A percentile compares a stretch with the other conserved stretches of the same genome.
These are phyloP conservation scores for Oemleria cerasiformis DNA, from an alignment of 306 rosid genomes.

Conservation along the genomic window DNA sequence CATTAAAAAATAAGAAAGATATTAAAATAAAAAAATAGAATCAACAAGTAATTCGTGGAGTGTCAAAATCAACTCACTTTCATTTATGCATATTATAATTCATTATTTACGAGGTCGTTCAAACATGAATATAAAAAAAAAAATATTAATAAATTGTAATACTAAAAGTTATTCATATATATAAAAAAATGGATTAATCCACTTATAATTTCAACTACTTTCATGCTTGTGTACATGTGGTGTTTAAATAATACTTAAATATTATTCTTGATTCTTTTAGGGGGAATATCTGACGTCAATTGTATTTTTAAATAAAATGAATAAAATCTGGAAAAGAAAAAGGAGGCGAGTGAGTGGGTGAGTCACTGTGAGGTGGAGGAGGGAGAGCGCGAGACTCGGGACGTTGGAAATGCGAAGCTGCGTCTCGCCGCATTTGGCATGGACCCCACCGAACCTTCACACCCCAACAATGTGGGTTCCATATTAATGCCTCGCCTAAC, in stretches of 20 bases:
- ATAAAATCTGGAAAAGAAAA: neutral
- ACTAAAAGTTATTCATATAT: too few relatives aligned
- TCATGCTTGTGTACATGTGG: too few relatives aligned
- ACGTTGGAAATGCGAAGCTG: constrained; percentile 31
- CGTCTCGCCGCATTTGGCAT: constrained; percentile 70
- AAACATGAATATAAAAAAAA: neutral
- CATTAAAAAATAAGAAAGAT: too few relatives aligned
- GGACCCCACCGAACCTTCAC: constrained; percentile 54
- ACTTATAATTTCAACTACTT: too few relatives aligned
- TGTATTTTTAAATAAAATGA: neutral
- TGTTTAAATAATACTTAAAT: neutral
- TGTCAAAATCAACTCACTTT: too few relatives aligned
- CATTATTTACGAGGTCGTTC: too few relatives aligned
- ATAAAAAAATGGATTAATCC: too few relatives aligned
- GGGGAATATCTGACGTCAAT: neutral
- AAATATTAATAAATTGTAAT: neutral
- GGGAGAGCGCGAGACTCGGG: constrained; percentile 1
- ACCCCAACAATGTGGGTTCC: constrained; percentile 25
- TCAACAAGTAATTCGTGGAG: too few relatives aligned
- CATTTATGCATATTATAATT: neutral
- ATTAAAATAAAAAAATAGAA: too few relatives aligned
- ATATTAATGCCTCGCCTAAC: neutral
- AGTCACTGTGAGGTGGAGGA: neutral
- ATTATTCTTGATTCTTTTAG: neutral
- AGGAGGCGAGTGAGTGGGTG: neutral